Evolutionary conservation across 495 filamentous ascomycete genomes (phyloP).

Genomic region (Pyrenopolyporus hunteri): DNA sequence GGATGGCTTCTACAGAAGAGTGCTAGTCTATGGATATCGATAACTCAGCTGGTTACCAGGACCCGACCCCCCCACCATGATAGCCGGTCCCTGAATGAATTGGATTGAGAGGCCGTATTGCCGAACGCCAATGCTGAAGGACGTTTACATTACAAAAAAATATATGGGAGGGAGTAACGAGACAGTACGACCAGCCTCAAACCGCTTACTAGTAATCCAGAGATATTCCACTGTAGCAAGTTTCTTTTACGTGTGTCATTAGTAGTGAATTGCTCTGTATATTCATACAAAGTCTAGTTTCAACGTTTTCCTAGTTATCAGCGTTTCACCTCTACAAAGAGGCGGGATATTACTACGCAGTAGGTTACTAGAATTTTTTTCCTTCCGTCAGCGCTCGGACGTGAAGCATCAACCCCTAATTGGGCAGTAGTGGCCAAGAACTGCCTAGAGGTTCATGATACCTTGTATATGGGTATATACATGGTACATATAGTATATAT

Average conservation of each 20-base stretch:
- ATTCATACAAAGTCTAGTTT: no score
- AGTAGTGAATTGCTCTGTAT: not conserved
- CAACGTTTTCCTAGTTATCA: not conserved
- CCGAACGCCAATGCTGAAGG: not conserved
- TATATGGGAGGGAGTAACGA: not conserved
- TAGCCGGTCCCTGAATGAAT: no score
- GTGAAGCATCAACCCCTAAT: conserved; percentile 1
- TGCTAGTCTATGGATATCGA: not conserved
- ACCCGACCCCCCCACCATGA: no score
- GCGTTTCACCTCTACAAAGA: not conserved
- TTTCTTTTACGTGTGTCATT: not conserved
- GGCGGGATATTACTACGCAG: not conserved
- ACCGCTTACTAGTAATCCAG: conserved; percentile 11
- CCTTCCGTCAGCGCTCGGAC: conserved; percentile 9
- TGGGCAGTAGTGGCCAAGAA: not conserved
- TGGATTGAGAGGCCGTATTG: not conserved
- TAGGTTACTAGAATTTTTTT: not conserved
- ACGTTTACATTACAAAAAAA: not conserved
- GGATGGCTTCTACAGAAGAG: no score
- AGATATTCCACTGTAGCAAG: conserved; percentile 17
- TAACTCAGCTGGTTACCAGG: not conserved
- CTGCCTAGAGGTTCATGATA: no score
- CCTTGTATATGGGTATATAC: no score
- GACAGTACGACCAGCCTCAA: conserved; percentile 10
- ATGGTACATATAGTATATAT: no score